Evolutionary conservation across 192 early-diverging fungal species (phyloP).

Genomic region (Coemansia furcata): DNA sequence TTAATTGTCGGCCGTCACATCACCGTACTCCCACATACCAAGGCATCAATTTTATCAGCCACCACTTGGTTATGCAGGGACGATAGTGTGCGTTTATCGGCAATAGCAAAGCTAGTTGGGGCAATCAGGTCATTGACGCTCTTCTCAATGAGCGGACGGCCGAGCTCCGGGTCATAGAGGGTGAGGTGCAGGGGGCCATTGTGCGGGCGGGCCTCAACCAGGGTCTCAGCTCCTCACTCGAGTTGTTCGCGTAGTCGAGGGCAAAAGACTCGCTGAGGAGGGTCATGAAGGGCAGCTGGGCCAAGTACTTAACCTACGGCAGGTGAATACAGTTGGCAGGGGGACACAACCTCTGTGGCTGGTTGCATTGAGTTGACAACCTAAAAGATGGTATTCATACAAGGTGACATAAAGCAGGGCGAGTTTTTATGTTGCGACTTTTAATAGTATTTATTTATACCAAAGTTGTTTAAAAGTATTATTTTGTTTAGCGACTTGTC

Average conservation of each 20-base stretch:
- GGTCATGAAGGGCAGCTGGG: conserved; percentile 80
- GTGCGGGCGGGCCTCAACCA: conserved; percentile 59
- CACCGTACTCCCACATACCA: conserved; percentile 51
- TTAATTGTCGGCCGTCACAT: conserved; percentile 28
- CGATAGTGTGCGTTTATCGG: conserved; percentile 34
- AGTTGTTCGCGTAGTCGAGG: conserved; percentile 75
- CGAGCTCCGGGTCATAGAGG: conserved; percentile 62
- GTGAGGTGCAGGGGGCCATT: conserved; percentile 60
- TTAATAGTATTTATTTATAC: too few relatives aligned
- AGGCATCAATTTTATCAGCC: conserved; percentile 32
- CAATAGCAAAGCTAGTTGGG: conserved; percentile 60
- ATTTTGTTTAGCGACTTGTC: too few relatives aligned
- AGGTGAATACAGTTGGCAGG: conserved; percentile 67
- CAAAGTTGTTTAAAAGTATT: too few relatives aligned
- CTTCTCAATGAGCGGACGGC: conserved; percentile 57
- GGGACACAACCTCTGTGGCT: too few relatives aligned
- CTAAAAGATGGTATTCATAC: too few relatives aligned
- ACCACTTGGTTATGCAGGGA: conserved; percentile 29
- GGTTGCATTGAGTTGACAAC: too few relatives aligned
- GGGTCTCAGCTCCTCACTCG: conserved; percentile 68
- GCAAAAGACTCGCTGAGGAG: conserved; percentile 54
- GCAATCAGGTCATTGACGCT: conserved; percentile 70
- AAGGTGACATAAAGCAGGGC: too few relatives aligned
- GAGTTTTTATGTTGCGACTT: too few relatives aligned
- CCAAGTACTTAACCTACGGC: conserved; percentile 73